Conservation (phyloP, 139 green algal genomes). For the Coelastrella sp. region DNA sequence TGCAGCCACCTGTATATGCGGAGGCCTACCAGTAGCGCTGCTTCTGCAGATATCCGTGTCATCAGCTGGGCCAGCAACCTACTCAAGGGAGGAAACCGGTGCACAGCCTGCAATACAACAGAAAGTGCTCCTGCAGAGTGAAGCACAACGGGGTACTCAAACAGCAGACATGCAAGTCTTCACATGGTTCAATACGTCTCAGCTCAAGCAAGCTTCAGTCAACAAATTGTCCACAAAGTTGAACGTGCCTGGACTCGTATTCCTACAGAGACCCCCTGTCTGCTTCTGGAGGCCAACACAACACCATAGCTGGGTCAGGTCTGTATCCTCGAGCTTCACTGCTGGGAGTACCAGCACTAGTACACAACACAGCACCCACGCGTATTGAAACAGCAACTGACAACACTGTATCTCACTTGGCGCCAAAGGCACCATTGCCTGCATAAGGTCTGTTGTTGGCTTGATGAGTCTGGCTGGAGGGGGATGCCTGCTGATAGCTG, state of each 20-base stretch:
- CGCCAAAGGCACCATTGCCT: constrained; percentile 53
- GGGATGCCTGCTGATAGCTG: neutral
- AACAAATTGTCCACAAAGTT: no score
- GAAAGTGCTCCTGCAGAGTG: neutral
- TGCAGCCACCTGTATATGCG: neutral
- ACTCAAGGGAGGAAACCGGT: neutral
- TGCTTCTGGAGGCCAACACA: no score
- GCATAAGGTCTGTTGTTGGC: constrained; percentile 70
- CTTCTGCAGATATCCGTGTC: neutral
- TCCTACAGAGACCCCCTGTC: no score
- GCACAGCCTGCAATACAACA: neutral
- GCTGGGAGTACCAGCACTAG: no score
- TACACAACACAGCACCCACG: no score
- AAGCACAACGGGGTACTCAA: neutral
- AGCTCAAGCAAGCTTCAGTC: no score
- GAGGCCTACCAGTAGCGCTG: neutral
- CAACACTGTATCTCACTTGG: neutral
- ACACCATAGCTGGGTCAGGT: no score
- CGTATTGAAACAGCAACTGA: no score
- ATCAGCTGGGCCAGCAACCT: neutral
- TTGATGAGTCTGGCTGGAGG: constrained; percentile 52
- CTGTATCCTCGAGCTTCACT: no score
- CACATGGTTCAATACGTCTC: no score
- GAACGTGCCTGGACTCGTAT: no score
- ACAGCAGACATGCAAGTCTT: neutral